Percentiles rank a stretch among this genome's conserved stretches.
phyloP scores from a whole-genome alignment of 768 basidiomycete species.

The Mycena capillaripes region DNA sequence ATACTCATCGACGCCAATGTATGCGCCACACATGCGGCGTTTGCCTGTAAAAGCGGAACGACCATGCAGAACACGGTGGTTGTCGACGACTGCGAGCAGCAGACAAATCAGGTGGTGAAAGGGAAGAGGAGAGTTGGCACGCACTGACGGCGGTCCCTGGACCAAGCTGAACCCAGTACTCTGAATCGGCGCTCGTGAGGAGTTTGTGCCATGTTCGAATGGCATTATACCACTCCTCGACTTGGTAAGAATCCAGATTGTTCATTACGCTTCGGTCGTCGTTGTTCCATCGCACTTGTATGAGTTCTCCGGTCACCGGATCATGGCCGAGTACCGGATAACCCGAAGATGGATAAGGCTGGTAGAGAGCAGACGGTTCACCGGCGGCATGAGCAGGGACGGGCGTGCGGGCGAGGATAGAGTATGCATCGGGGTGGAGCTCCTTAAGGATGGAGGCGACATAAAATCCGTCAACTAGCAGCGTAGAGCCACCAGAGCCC shows the following conservation, averaged over 20 bases:
- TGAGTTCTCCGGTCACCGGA: conserved; percentile 66
- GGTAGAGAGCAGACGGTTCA: conserved; percentile 69
- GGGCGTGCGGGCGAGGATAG: conserved; percentile 73
- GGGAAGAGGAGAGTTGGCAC: conserved; percentile 43
- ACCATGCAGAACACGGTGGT: conserved; percentile 94
- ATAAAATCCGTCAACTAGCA: conserved; percentile 98
- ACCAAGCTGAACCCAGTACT: conserved; percentile 92
- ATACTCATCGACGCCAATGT: conserved; percentile 93
- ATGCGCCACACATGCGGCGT: conserved; percentile 96
- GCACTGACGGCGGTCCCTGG: conserved; percentile 89
- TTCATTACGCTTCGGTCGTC: conserved; percentile 91
- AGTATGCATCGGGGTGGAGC: conserved; percentile 79
- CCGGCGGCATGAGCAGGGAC: conserved; percentile 94
- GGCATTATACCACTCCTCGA: conserved; percentile 91
- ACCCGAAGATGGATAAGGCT: conserved; percentile 67
- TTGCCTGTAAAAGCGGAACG: conserved; percentile 91
- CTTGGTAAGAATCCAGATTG: conserved; percentile 65
- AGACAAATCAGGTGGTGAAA: background rate
- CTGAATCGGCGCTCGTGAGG: conserved; percentile 84
- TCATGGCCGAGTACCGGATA: conserved; percentile 85
- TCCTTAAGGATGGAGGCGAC: conserved; percentile 85
- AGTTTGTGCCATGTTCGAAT: conserved; percentile 83
- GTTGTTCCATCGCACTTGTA: conserved; percentile 94
- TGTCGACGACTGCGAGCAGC: conserved; percentile 80
- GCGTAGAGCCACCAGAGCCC: conserved; percentile 86